Evolutionary conservation across 768 basidiomycete genomes (phyloP).

Genomic region (Lactifluus pinguis): DNA sequence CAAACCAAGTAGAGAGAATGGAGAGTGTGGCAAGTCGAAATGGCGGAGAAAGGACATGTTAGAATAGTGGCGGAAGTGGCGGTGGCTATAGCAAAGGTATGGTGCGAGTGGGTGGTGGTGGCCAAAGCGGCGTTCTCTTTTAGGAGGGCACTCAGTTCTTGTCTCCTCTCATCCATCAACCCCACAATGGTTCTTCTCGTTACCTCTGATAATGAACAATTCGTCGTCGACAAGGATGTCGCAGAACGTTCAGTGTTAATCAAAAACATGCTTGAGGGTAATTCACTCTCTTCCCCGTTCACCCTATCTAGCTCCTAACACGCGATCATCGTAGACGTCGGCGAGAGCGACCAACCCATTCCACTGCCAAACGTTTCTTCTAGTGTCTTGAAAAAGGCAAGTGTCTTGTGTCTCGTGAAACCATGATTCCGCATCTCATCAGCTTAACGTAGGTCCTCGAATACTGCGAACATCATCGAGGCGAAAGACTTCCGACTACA

Average conservation of each 20-base stretch:
- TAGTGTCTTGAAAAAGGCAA: conserved; percentile 85
- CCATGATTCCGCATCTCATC: background rate
- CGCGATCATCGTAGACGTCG: conserved; percentile 55
- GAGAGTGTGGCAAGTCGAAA: conserved; percentile 30
- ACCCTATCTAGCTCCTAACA: conserved; percentile 9
- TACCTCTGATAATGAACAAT: conserved; percentile 94
- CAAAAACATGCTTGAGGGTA: conserved; percentile 99
- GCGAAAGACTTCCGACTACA: conserved; percentile 86
- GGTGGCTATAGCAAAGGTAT: conserved; percentile 15
- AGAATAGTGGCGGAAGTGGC: conserved; percentile 34
- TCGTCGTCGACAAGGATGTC: conserved; percentile 87
- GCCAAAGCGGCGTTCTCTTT: no score
- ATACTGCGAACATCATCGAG: conserved; percentile 98
- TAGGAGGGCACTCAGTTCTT: no score
- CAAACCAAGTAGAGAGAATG: conserved; percentile 41
- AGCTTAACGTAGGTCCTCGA: conserved; percentile 68
- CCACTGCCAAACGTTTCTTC: conserved; percentile 92
- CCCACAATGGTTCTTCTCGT: conserved; percentile 72
- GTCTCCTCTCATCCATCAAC: background rate
- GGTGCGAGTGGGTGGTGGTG: background rate
- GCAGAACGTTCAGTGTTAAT: conserved; percentile 94
- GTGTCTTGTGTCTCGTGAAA: conserved; percentile 7
- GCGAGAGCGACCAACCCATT: conserved; percentile 90
- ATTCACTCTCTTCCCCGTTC: background rate
- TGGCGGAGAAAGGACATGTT: conserved; percentile 32